These are phyloP conservation scores for Penicillium sp. DNA, from an alignment of 2,329 filamentous ascomycete genomes.

Conservation along the genomic window DNA sequence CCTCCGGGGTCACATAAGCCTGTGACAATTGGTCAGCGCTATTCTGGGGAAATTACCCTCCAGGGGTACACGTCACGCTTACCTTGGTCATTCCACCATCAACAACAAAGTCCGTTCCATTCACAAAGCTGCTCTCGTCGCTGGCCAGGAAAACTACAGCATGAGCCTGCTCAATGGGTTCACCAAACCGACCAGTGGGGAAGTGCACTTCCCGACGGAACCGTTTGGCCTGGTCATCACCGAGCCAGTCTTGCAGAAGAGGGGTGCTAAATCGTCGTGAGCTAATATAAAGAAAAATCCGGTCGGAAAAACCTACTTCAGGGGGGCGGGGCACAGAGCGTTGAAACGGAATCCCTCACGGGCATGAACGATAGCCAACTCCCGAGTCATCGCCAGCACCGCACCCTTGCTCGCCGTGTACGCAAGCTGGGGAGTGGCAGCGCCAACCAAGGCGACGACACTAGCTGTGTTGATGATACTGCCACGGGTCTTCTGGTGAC, in stretches of 20 bases:
- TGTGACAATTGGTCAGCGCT: slow-evolving; percentile 24
- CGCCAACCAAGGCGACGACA: slow-evolving; percentile 82
- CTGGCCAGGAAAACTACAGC: slow-evolving; percentile 84
- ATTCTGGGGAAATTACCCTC: background rate
- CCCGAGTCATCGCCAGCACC: slow-evolving; percentile 83
- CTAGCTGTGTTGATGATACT: slow-evolving; percentile 92
- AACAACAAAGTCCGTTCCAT: slow-evolving; percentile 88
- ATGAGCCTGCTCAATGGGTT: slow-evolving; percentile 91
- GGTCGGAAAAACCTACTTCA: slow-evolving; percentile 60
- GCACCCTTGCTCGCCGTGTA: slow-evolving; percentile 95
- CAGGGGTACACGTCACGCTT: background rate
- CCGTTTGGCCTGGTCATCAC: slow-evolving; percentile 80
- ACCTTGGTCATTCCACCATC: slow-evolving; percentile 86
- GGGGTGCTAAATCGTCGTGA: slow-evolving; percentile 60
- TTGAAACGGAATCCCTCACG: slow-evolving; percentile 90
- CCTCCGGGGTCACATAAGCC: slow-evolving; percentile 71
- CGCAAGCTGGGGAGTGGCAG: slow-evolving; percentile 83
- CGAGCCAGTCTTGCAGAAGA: slow-evolving; percentile 88
- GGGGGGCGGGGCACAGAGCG: slow-evolving; percentile 80
- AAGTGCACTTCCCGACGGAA: slow-evolving; percentile 84
- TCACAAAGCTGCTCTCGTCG: slow-evolving; percentile 87
- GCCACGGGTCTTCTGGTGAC: slow-evolving; percentile 73
- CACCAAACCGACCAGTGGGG: slow-evolving; percentile 81
- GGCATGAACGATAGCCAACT: slow-evolving; percentile 88
- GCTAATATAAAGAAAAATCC: background rate